phyloP scores from a whole-genome alignment of 768 basidiomycete genomes.

The Serendipita sp. region DNA sequence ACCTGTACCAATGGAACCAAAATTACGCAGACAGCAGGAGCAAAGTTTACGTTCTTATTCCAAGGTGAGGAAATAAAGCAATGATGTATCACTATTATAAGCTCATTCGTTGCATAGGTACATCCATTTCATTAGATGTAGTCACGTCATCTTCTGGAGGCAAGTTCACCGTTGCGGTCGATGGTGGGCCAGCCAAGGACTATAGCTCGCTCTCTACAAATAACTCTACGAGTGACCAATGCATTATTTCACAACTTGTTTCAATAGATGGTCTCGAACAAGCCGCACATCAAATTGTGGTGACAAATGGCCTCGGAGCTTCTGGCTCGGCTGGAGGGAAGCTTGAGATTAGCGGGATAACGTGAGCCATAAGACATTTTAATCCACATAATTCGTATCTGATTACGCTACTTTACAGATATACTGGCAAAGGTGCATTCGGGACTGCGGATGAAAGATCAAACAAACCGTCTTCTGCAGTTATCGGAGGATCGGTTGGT shows the following conservation, averaged over 20 bases:
- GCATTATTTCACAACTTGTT: not conserved
- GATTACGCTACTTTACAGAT: not conserved
- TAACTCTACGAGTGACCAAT: not conserved
- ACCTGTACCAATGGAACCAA: not conserved
- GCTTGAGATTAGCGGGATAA: not conserved
- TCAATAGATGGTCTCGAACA: not conserved
- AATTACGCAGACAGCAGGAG: not conserved
- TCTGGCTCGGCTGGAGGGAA: not conserved
- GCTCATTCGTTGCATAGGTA: not conserved
- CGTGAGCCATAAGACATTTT: not conserved
- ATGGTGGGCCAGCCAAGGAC: not conserved
- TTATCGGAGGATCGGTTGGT: slow-evolving; percentile 1
- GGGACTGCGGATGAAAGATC: not conserved
- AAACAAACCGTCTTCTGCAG: not conserved
- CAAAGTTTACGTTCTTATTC: not conserved
- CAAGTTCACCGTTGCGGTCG: not conserved
- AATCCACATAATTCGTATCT: not conserved
- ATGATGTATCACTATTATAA: too few species aligned
- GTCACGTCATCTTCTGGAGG: not conserved
- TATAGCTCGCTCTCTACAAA: too few species aligned
- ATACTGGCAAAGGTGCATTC: not conserved
- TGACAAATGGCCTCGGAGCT: not conserved
- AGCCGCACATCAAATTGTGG: not conserved
- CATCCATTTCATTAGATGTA: not conserved
- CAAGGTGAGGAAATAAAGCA: not conserved